Percentiles rank a stretch among this genome's conserved stretches.
Evolutionary conservation across 1,139 yeast genomes (phyloP).

Genomic region (Hemisphaericaspora xylanilytica): DNA sequence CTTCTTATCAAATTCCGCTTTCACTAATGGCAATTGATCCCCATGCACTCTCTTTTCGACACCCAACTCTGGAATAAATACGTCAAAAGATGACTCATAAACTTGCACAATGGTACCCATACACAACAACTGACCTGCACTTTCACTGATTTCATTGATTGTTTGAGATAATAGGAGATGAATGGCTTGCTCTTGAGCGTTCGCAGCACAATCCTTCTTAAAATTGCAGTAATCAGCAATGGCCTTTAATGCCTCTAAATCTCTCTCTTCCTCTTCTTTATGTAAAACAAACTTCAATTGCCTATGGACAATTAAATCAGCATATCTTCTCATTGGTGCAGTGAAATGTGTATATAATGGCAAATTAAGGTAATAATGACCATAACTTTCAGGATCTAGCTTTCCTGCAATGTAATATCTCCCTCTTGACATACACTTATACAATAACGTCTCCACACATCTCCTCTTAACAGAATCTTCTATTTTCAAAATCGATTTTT

Average conservation of each 20-base stretch:
- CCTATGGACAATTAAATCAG: constrained; percentile 89
- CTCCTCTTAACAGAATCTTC: constrained; percentile 63
- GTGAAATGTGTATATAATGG: constrained; percentile 92
- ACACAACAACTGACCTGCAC: constrained; percentile 77
- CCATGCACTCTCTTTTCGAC: constrained; percentile 97
- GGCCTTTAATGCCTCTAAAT: constrained; percentile 71
- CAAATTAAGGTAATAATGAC: constrained; percentile 76
- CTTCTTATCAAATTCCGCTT: constrained; percentile 84
- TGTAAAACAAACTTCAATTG: constrained; percentile 72
- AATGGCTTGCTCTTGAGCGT: constrained; percentile 93
- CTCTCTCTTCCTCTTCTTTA: constrained; percentile 30
- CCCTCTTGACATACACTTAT: constrained; percentile 82
- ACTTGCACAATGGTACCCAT: constrained; percentile 90
- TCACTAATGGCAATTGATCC: constrained; percentile 87
- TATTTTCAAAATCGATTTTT: constrained; percentile 65
- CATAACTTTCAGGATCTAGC: constrained; percentile 73
- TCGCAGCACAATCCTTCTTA: constrained; percentile 90
- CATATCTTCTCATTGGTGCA: constrained; percentile 89
- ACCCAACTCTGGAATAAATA: constrained; percentile 90
- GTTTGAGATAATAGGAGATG: constrained; percentile 84
- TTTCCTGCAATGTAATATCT: constrained; percentile 87
- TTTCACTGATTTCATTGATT: constrained; percentile 72
- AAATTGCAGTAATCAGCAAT: constrained; percentile 91
- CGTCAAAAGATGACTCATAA: constrained; percentile 94
- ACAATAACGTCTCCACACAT: constrained; percentile 76